phyloP scores from a whole-genome alignment of 2,329 filamentous ascomycete genomes.

The Lachnellula occidentalis region DNA sequence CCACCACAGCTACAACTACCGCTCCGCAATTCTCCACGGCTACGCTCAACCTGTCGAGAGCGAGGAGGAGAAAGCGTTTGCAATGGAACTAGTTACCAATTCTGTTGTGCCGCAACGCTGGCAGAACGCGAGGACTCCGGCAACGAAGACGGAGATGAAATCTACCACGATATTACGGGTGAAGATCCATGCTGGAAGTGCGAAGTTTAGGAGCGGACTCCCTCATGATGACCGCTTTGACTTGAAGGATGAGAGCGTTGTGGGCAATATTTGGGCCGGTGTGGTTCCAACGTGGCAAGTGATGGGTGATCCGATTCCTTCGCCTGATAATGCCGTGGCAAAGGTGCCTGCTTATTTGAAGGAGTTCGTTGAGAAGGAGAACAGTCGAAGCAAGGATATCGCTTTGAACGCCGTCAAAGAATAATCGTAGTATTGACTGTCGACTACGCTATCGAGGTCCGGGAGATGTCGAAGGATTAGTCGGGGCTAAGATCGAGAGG shows the following conservation, averaged over 20 bases:
- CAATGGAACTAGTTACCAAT: conserved; percentile 74
- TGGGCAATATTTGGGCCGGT: conserved; percentile 30
- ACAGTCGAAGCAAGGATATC: conserved; percentile 37
- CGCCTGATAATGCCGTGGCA: conserved; percentile 4
- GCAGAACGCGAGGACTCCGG: conserved; percentile 62
- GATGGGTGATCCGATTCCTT: conserved; percentile 39
- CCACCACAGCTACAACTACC: conserved; percentile 82
- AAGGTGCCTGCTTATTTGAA: conserved; percentile 49
- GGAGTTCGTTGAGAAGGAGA: conserved; percentile 44
- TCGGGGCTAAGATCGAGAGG: too few species aligned
- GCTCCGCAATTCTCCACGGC: conserved; percentile 68
- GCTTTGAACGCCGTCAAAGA: conserved; percentile 23
- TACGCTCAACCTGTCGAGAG: conserved; percentile 63
- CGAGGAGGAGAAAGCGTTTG: conserved; percentile 66
- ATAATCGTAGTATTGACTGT: neutral
- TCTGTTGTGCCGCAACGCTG: conserved; percentile 65
- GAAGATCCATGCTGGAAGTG: conserved; percentile 63
- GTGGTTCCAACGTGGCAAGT: conserved; percentile 45
- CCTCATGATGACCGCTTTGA: conserved; percentile 52
- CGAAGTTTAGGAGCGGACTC: conserved; percentile 64
- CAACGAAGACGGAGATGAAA: conserved; percentile 67
- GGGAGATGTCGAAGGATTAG: too few species aligned
- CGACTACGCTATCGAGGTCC: neutral
- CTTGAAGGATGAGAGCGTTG: conserved; percentile 37
- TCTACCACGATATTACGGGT: conserved; percentile 69